Percentiles rank a stretch among this genome's conserved stretches.
phyloP scores from a whole-genome alignment of 257 asterid genomes.

The Oldenlandia corymbosa region DNA sequence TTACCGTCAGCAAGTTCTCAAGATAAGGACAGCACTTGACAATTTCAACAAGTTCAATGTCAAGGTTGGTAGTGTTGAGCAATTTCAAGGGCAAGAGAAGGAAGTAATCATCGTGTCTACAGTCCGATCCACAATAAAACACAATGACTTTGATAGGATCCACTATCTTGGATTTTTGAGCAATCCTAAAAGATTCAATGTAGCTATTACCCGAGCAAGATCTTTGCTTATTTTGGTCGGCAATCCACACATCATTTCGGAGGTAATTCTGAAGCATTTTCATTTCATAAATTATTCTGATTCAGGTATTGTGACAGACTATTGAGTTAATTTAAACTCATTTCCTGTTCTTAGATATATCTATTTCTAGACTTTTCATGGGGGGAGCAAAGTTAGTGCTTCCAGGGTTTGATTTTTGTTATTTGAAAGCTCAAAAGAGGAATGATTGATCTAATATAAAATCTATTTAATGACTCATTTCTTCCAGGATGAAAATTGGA shows the following conservation, averaged over 20 bases:
- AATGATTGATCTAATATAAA: background rate
- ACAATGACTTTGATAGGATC: slow-evolving; percentile 67
- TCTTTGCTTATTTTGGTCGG: slow-evolving; percentile 80
- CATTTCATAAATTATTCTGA: background rate
- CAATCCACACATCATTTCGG: slow-evolving; percentile 90
- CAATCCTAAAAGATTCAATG: slow-evolving; percentile 93
- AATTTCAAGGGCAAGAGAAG: slow-evolving; percentile 92
- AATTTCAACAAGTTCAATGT: slow-evolving; percentile 28
- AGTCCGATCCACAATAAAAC: slow-evolving; percentile 84
- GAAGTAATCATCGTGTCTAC: slow-evolving; percentile 81
- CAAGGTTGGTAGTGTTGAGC: slow-evolving; percentile 93
- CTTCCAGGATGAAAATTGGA: slow-evolving; percentile 81
- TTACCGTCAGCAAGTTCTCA: slow-evolving; percentile 78
- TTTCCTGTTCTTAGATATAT: too few relatives aligned
- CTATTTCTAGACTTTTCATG: too few relatives aligned
- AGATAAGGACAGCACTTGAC: slow-evolving; percentile 64
- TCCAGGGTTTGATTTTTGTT: too few relatives aligned
- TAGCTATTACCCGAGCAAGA: slow-evolving; percentile 79
- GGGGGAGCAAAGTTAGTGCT: too few relatives aligned
- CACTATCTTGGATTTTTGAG: slow-evolving; percentile 86
- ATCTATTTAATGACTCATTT: slow-evolving; percentile 16
- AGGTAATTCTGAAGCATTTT: slow-evolving; percentile 41
- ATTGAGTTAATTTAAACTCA: background rate
- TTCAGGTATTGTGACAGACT: background rate
- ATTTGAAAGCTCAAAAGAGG: too few relatives aligned